phyloP scores from a whole-genome alignment of 768 basidiomycete genomes.

The Coprinopsis marcescibilis region DNA sequence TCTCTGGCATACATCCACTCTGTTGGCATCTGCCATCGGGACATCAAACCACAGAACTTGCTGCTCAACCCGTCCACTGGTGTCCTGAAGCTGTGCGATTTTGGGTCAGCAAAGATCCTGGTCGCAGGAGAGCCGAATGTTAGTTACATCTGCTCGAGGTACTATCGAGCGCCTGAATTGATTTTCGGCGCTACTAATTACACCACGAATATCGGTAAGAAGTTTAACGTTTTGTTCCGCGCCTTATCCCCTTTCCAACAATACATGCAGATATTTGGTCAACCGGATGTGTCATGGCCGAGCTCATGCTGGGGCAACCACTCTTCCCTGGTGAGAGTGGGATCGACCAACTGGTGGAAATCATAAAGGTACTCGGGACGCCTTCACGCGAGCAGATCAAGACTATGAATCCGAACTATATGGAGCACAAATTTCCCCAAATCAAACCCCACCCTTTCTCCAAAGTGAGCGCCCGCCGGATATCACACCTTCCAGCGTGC shows the following conservation, averaged over 20 bases:
- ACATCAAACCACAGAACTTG: slow-evolving; percentile 99
- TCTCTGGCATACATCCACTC: slow-evolving; percentile 99
- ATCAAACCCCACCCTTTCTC: slow-evolving; percentile 99
- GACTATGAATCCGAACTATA: slow-evolving; percentile 99
- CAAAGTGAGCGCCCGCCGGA: slow-evolving; percentile 52
- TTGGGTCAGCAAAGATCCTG: slow-evolving; percentile 98
- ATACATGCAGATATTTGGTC: slow-evolving; percentile 99
- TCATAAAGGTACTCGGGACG: slow-evolving; percentile 99
- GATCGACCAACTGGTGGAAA: slow-evolving; percentile 98
- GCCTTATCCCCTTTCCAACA: slow-evolving; percentile 11
- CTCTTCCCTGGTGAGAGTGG: slow-evolving; percentile 98
- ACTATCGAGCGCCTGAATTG: slow-evolving; percentile 98
- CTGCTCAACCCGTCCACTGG: slow-evolving; percentile 96
- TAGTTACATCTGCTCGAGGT: slow-evolving; percentile 98
- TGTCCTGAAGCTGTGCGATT: slow-evolving; percentile 96
- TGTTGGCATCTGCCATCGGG: slow-evolving; percentile 98
- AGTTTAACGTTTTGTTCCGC: slow-evolving; percentile 6
- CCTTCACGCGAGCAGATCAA: slow-evolving; percentile 99
- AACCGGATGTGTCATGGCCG: slow-evolving; percentile 99
- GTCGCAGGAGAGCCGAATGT: slow-evolving; percentile 98
- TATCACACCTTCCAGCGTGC: slow-evolving; percentile 7
- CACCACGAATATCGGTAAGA: slow-evolving; percentile 91
- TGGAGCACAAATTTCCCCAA: slow-evolving; percentile 99
- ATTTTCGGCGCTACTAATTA: slow-evolving; percentile 99
- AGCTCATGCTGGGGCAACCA: slow-evolving; percentile 98